phyloP scores from a whole-genome alignment of 805 yeast genomes.

The Cyberlindnera euphorbiiphila region DNA sequence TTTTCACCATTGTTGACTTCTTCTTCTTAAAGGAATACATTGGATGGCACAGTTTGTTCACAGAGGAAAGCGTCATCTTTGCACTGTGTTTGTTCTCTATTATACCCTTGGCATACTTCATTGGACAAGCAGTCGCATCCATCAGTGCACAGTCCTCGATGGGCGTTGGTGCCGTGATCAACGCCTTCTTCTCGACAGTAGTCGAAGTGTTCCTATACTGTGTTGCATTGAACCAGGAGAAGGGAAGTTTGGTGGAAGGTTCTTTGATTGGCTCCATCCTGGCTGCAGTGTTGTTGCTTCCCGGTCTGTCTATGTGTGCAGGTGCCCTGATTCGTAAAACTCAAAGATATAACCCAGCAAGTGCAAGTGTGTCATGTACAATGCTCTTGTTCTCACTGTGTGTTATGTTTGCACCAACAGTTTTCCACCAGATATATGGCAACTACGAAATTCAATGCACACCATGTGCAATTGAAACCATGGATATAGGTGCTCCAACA shows the following conservation, averaged over 20 bases:
- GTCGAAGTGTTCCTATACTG: constrained; percentile 92
- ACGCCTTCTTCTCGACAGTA: constrained; percentile 94
- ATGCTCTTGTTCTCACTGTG: constrained; percentile 88
- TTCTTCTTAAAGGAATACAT: constrained; percentile 52
- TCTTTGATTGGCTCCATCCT: constrained; percentile 90
- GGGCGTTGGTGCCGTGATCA: constrained; percentile 98
- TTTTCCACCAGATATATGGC: constrained; percentile 87
- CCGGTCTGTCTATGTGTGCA: constrained; percentile 96
- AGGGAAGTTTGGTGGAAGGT: constrained; percentile 91
- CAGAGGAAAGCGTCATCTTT: constrained; percentile 66
- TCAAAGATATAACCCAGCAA: constrained; percentile 90
- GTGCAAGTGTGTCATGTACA: constrained; percentile 96
- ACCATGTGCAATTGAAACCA: constrained; percentile 36
- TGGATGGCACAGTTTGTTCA: constrained; percentile 31
- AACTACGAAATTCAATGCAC: constrained; percentile 73
- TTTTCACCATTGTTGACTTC: constrained; percentile 79
- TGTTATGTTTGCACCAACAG: constrained; percentile 89
- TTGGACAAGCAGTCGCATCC: constrained; percentile 99
- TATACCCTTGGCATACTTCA: constrained; percentile 91
- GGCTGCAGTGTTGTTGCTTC: constrained; percentile 87
- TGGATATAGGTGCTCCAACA: constrained; percentile 23
- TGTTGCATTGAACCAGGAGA: constrained; percentile 81
- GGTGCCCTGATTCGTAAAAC: constrained; percentile 93
- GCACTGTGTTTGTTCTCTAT: constrained; percentile 76
- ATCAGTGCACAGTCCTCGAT: constrained; percentile 97